Base-by-base conservation (phyloP, 257 asterid genomes). In the Knoxia roxburghii region DNA sequence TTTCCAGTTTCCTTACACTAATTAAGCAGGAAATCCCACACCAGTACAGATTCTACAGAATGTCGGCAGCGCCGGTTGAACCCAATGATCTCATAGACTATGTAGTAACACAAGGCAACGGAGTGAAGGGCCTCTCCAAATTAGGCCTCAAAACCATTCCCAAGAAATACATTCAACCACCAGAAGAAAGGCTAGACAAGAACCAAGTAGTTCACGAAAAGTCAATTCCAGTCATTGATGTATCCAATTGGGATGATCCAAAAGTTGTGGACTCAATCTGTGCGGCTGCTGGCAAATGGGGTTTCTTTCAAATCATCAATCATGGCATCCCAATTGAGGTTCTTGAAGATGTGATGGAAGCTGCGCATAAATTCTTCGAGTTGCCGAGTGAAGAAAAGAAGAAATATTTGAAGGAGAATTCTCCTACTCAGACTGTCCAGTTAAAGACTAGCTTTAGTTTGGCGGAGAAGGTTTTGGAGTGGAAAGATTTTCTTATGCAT, bases 401-500 rank as follows among this genome's bases (percentile, higher is more conserved):
- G 58, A 81, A 78, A 24, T 83, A 72, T 61, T 60, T 79, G 72
- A 83, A 83, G 70, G 83, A 76, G 41, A 86, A 76, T 72, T 76
- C 86, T 7, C 89, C 84, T 3, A 64, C 82, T 59, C 77, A 30
- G 0, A 69, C 78, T 13, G 86, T 83, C 30, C 65, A 73, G 74
- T 54, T 86, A 83, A 80, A 43, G 79, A 78, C 79, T 29, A 85
- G 91, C 65, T 76, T 76, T 26, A 76, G 76, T 46, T 40, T 37
- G 18, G 68, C 69, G n/a, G 88, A 76, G 23, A 78, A 75, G 69
- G 81, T 75, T 67, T 67, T 82, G 76, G 86, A 78, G 70, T 85
- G 87, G 90, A 82, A 83, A 58, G 86, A 85, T 80, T 75, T 64
- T 71, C 86, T 85, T 55, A 15, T 74, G 55, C 88, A 82, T 72